phyloP scores from a whole-genome alignment of 129 eudicot genomes.

The Centaurea solstitialis region DNA sequence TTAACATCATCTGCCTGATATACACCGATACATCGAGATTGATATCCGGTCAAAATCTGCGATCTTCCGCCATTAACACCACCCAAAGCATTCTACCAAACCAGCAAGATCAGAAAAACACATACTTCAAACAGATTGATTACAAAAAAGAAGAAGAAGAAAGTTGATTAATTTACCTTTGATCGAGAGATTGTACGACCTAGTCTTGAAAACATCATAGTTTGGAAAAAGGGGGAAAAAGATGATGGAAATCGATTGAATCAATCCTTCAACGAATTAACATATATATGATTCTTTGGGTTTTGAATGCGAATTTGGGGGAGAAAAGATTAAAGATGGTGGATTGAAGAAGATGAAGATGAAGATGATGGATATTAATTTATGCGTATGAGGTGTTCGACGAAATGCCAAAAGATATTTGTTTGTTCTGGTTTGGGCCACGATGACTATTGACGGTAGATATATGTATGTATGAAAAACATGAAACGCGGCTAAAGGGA shows the following conservation, averaged over 20 bases:
- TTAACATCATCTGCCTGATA: constrained; percentile 42
- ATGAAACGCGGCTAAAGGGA: constrained; percentile 32
- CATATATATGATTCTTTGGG: constrained; percentile 21
- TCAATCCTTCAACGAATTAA: constrained; percentile 7
- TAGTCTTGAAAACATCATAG: constrained; percentile 64
- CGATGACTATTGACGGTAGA: constrained; percentile 32
- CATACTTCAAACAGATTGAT: background rate
- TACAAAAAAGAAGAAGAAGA: background rate
- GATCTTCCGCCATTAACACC: constrained; percentile 51
- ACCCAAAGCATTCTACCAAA: constrained; percentile 58
- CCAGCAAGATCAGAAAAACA: constrained; percentile 18
- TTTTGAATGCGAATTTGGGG: background rate
- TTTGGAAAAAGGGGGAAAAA: background rate
- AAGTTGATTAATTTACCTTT: constrained; percentile 40
- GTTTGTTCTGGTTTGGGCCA: constrained; percentile 29
- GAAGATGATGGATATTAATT: background rate
- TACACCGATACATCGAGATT: constrained; percentile 28
- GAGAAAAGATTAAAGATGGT: background rate
- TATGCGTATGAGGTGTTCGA: constrained; percentile 29
- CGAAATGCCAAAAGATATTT: constrained; percentile 39
- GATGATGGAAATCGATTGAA: background rate
- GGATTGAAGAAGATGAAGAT: background rate
- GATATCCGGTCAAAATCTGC: constrained; percentile 28
- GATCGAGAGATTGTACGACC: constrained; percentile 68
- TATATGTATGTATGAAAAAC: constrained; percentile 14